phyloP scores from a whole-genome alignment of 2,329 filamentous ascomycete species.

The Aspergillus costaricaensis region DNA sequence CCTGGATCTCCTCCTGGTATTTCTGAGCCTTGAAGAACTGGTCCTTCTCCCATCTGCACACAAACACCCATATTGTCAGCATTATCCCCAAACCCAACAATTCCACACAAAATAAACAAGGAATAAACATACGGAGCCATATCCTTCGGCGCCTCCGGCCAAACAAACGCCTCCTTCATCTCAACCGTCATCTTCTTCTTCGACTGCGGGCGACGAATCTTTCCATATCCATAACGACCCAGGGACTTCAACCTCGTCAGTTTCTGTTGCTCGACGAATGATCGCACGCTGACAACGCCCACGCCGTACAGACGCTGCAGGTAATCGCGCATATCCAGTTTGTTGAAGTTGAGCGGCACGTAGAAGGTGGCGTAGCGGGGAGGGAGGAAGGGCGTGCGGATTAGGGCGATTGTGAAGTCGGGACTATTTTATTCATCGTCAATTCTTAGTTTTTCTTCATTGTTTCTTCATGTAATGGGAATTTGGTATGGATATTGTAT shows the following conservation, averaged over 20 bases:
- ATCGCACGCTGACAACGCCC: conserved; percentile 70
- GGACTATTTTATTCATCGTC: conserved; percentile 64
- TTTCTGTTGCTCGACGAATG: conserved; percentile 72
- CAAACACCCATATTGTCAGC: too few relatives aligned
- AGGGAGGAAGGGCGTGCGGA: conserved; percentile 71
- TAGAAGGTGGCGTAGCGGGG: conserved; percentile 85
- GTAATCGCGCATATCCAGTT: conserved; percentile 95
- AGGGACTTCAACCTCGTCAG: conserved; percentile 49
- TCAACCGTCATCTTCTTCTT: conserved; percentile 96
- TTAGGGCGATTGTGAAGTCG: conserved; percentile 75
- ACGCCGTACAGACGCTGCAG: conserved; percentile 84
- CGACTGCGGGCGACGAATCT: conserved; percentile 68
- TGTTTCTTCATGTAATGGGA: too few relatives aligned
- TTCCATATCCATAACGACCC: conserved; percentile 49
- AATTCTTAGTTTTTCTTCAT: too few relatives aligned
- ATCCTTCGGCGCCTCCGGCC: conserved; percentile 70
- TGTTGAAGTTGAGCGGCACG: conserved; percentile 89
- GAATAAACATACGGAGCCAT: conserved; percentile 54
- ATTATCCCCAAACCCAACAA: neutral
- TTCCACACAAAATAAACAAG: too few relatives aligned
- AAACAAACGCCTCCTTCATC: conserved; percentile 82
- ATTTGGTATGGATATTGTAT: too few relatives aligned
- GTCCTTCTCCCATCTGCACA: conserved; percentile 62
- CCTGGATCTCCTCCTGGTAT: conserved; percentile 45
- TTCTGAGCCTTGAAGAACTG: conserved; percentile 58